Evolutionary conservation across 495 filamentous ascomycete genomes (phyloP).

Genomic region (Aspergillus campestris): DNA sequence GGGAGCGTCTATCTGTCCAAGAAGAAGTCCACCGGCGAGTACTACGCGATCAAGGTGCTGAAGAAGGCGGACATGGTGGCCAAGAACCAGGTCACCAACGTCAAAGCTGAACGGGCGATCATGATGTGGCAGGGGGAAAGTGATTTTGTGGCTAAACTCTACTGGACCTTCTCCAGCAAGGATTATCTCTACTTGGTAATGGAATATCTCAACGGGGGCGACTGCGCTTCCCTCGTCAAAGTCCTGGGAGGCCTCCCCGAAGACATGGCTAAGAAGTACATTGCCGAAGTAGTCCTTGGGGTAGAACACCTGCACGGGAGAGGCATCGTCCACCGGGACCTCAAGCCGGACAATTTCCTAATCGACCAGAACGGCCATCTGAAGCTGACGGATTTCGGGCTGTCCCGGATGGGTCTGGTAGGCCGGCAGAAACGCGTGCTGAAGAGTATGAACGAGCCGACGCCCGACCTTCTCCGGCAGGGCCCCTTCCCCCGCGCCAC

Average conservation of each 20-base stretch:
- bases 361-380: constrained; percentile 96
- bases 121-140: constrained; percentile 99
- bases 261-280: constrained; percentile 96
- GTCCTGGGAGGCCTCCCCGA: constrained; percentile 82
- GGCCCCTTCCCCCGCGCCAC: constrained; percentile 79
- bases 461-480: constrained; percentile 84
- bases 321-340: constrained; percentile 90
- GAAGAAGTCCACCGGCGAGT: constrained; percentile 96
- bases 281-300: constrained; percentile 89
- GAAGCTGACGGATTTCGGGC: constrained; percentile 94
- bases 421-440: constrained; percentile 91
- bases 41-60: constrained; percentile 95
- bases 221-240: constrained; percentile 94
- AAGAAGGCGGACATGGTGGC: constrained; percentile 99
- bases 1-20: constrained; percentile 96
- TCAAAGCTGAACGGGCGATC: constrained; percentile 97
- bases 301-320: constrained; percentile 91
- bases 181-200: constrained; percentile 98
- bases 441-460: constrained; percentile 70
- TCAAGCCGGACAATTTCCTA: constrained; percentile 95
- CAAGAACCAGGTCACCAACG: constrained; percentile 98
- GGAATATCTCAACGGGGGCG: constrained; percentile 97
- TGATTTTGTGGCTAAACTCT: constrained; percentile 96
- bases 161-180: constrained; percentile 99
- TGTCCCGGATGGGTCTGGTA: constrained; percentile 94